Percentiles rank a stretch among this genome's conserved stretches.
Conservation (phyloP, 1,139 yeast genomes). For the Pichia sp. region DNA sequence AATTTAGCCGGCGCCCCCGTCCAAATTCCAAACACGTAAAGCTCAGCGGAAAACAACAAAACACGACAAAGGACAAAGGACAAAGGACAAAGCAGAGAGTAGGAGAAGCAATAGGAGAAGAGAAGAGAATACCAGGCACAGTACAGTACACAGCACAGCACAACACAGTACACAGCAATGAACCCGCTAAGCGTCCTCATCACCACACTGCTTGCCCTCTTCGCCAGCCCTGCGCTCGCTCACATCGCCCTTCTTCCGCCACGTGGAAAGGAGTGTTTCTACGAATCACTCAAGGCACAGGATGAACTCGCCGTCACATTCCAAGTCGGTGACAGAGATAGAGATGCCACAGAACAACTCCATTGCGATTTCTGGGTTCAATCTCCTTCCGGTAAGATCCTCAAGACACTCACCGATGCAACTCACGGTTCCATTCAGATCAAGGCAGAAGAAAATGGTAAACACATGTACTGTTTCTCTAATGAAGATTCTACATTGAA, state of each 20-base stretch:
- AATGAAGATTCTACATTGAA: slow-evolving; percentile 69
- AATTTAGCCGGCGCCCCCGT: too few species aligned
- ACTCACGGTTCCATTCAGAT: slow-evolving; percentile 79
- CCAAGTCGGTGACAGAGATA: slow-evolving; percentile 92
- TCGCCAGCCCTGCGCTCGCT: slow-evolving; percentile 32
- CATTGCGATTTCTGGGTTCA: slow-evolving; percentile 66
- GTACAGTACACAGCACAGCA: neutral
- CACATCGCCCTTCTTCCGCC: slow-evolving; percentile 85
- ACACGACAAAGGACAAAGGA: too few species aligned
- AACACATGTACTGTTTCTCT: slow-evolving; percentile 83
- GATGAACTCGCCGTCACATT: slow-evolving; percentile 86
- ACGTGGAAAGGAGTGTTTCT: slow-evolving; percentile 82
- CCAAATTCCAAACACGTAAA: too few species aligned
- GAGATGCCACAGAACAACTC: slow-evolving; percentile 68
- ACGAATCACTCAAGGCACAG: slow-evolving; percentile 69
- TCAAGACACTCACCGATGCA: slow-evolving; percentile 44
- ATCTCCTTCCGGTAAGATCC: slow-evolving; percentile 52
- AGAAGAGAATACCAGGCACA: too few species aligned
- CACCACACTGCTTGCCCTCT: neutral
- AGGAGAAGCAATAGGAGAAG: too few species aligned
- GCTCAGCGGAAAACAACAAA: too few species aligned
- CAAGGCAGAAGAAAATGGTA: slow-evolving; percentile 62
- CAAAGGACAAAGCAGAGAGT: too few species aligned
- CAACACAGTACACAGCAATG: neutral
- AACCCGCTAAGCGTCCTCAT: neutral